Evolutionary conservation across 495 filamentous ascomycete species (phyloP), one percentile per base, ranked within the genome.

Genomic region (Neurospora sp.): DNA sequence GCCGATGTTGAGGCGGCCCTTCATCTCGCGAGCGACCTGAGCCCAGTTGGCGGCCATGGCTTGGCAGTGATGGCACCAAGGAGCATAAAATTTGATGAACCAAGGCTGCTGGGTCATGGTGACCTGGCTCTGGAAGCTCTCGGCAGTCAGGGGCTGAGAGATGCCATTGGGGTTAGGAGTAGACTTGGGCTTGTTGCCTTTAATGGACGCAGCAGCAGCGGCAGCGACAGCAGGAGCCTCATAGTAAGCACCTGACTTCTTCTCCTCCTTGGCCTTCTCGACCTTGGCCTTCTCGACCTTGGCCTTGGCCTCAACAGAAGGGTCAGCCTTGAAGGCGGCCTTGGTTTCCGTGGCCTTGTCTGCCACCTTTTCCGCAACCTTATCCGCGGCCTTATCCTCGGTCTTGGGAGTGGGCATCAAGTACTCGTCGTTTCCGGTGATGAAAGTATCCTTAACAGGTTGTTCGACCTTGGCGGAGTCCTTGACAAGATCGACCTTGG

Each of bases 41-140:
- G 88, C 84, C 96, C 96, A 99, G 76, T 89, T 93, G 10, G 96
- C 93, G 27, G 91, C 92, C 85, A 99, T 88, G 20, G 92, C 92
- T 79, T 97, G 91, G 80, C 96, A 99, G 81, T 99, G 96, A 72
- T 88, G 88, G 79, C 96, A 99, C 96, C 96, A 98, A 1, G 96
- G 96, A 37, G 93, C 94, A 80, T 97, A 98, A 80, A 99, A 98
- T 79, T 99, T 98, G 82, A 99, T 90, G 77, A 99, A 97, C 96
- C 96, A 99, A 17, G 94, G 91, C 65, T 98, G 94, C 61, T 91
- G 89, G 0, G 94, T 93, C 78, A 90, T 91, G 4, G 93, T 97
- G 35, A 99, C 94, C 39, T 89, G 83, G 70, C 88, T 90, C 79
- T 95, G 91, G 84, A 99, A 99, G 73, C 84, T 91, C 78, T 98